A percentile compares a stretch with the other conserved stretches of the same genome.
phyloP scores from a whole-genome alignment of 2,329 filamentous ascomycete genomes.

The Aspergillus awamori region DNA sequence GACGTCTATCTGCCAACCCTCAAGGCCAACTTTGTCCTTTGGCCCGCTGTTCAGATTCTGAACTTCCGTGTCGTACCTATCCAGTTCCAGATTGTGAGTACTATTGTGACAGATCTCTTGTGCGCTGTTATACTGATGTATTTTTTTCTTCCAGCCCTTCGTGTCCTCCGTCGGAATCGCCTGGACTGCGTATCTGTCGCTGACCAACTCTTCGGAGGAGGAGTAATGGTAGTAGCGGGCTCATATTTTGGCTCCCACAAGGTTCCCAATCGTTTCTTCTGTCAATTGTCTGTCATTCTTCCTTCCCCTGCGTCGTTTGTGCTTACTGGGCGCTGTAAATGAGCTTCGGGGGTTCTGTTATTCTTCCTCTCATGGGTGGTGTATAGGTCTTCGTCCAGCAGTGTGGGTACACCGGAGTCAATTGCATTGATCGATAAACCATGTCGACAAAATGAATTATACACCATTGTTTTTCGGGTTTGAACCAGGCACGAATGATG shows the following conservation, averaged over 20 bases:
- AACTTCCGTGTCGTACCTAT: constrained; percentile 96
- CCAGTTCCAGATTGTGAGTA: constrained; percentile 90
- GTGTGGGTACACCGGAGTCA: constrained; percentile 5
- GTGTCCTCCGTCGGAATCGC: constrained; percentile 94
- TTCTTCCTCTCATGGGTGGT: constrained; percentile 16
- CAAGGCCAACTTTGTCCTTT: constrained; percentile 93
- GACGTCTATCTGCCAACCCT: constrained; percentile 93
- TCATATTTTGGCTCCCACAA: neutral
- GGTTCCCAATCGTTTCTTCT: constrained; percentile 10
- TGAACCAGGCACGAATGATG: neutral
- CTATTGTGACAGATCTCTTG: neutral
- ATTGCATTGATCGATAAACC: neutral
- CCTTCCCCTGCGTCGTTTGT: constrained; percentile 8
- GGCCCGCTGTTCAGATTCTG: constrained; percentile 93
- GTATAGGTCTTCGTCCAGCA: constrained; percentile 17
- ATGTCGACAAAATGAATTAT: neutral
- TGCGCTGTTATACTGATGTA: neutral
- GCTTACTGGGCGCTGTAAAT: constrained; percentile 23
- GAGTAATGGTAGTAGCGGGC: constrained; percentile 36
- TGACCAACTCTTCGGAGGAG: constrained; percentile 85
- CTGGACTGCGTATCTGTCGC: constrained; percentile 94
- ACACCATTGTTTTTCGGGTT: neutral
- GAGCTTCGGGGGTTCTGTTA: constrained; percentile 3
- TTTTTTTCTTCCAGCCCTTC: constrained; percentile 68
- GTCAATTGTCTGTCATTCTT: constrained; percentile 9